A percentile compares a stretch with the other conserved stretches of the same genome.
phyloP scores from a whole-genome alignment of 2,329 filamentous ascomycete species.

The Xylariaceae sp. region DNA sequence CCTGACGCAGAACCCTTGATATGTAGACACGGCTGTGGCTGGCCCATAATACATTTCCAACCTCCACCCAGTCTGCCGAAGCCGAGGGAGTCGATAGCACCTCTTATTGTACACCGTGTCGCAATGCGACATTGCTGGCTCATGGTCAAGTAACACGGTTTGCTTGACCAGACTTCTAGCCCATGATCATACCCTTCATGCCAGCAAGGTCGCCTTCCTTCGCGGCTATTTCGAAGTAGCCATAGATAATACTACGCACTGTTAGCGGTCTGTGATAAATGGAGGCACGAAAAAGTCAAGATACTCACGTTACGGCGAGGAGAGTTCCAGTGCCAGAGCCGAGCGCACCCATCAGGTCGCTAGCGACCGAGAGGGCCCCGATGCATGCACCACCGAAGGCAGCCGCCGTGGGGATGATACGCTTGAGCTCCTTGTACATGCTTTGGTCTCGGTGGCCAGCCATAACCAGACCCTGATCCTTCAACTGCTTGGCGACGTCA shows the following conservation, averaged over 20 bases:
- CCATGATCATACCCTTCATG: conserved; percentile 68
- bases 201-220: conserved; percentile 94
- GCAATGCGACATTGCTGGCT: too few relatives aligned
- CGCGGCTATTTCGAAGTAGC: conserved; percentile 98
- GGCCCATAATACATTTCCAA: too few relatives aligned
- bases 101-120: too few relatives aligned
- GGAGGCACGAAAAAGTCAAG: too few relatives aligned
- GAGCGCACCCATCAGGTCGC: conserved; percentile 90
- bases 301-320: conserved; percentile 90
- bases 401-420: conserved; percentile 95
- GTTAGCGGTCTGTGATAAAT: too few relatives aligned
- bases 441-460: conserved; percentile 98
- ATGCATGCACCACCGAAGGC: conserved; percentile 99
- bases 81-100: too few relatives aligned
- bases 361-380: conserved; percentile 90
- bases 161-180: too few relatives aligned
- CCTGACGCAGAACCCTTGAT: too few relatives aligned
- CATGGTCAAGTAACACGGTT: too few relatives aligned
- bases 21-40: too few relatives aligned
- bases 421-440: conserved; percentile 99
- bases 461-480: conserved; percentile 99
- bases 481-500: conserved; percentile 98
- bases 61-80: too few relatives aligned
- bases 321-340: conserved; percentile 97
- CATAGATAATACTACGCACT: conserved; percentile 82